A percentile compares a stretch with the other conserved stretches of the same genome.
These are phyloP conservation scores for Ehretia macrophylla DNA, from an alignment of 257 asterid genomes.

Conservation along the genomic window DNA sequence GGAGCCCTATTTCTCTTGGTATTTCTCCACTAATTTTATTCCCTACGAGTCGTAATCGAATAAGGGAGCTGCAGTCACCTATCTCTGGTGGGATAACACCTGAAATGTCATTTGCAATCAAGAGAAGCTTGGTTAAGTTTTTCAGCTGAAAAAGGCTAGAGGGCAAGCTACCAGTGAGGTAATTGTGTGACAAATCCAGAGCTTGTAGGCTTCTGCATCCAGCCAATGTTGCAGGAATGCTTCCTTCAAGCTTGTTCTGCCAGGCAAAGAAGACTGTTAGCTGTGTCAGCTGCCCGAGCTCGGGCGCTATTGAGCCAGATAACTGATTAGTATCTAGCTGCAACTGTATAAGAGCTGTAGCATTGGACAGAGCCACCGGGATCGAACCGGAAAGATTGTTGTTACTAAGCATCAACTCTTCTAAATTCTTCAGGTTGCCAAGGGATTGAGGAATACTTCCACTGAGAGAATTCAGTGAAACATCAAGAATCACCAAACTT, in stretches of 20 bases:
- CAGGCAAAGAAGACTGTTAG: conserved; percentile 67
- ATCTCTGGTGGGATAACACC: conserved; percentile 67
- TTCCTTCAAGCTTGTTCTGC: conserved; percentile 76
- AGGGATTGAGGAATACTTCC: conserved; percentile 54
- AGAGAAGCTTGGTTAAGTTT: conserved; percentile 62
- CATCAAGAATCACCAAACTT: conserved; percentile 47
- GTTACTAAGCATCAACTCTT: conserved; percentile 73
- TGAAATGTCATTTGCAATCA: conserved; percentile 58
- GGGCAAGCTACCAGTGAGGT: conserved; percentile 58
- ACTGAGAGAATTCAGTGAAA: conserved; percentile 47
- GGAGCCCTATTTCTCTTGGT: conserved; percentile 52
- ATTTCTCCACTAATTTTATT: conserved; percentile 59
- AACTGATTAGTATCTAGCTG: conserved; percentile 71
- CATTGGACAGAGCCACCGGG: conserved; percentile 64
- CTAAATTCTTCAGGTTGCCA: conserved; percentile 54
- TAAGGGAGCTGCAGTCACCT: conserved; percentile 54
- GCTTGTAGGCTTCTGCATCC: conserved; percentile 70
- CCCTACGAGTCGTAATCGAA: conserved; percentile 50
- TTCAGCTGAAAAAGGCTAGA: conserved; percentile 49
- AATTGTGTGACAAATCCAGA: conserved; percentile 63
- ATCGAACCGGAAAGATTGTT: conserved; percentile 72
- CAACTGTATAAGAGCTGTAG: conserved; percentile 50
- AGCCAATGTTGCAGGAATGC: conserved; percentile 50
- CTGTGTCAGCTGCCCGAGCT: conserved; percentile 46
- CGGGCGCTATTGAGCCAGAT: conserved; percentile 55